Evolutionary conservation across 1,139 yeast genomes (phyloP).

Genomic region (Starmera stellimalicola): DNA sequence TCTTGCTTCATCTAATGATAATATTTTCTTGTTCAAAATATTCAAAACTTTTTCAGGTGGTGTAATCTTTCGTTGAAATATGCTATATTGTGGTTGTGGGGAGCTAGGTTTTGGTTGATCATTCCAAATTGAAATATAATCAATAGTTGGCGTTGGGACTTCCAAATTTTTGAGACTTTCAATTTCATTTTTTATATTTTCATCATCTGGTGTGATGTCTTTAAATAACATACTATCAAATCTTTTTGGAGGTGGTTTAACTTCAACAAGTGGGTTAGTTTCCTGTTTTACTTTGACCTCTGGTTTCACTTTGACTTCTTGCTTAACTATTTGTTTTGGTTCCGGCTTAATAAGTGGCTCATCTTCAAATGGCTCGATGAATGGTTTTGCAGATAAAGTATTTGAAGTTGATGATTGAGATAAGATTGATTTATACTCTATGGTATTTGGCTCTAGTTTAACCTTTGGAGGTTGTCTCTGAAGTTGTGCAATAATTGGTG

Average conservation of each 20-base stretch:
- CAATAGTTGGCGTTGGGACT: conserved; percentile 12
- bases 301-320: neutral
- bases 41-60: conserved; percentile 16
- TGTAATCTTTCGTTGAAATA: conserved; percentile 7
- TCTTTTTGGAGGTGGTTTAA: conserved; percentile 9
- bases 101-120: conserved; percentile 13
- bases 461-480: neutral
- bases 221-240: conserved; percentile 15
- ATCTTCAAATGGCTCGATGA: conserved; percentile 4
- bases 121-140: conserved; percentile 19
- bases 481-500: neutral
- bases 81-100: conserved; percentile 16
- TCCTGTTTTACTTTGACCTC: neutral
- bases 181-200: neutral
- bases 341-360: conserved; percentile 34
- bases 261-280: neutral
- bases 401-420: neutral
- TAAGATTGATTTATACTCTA: neutral
- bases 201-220: conserved; percentile 7
- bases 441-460: neutral
- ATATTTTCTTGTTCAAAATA: conserved; percentile 8
- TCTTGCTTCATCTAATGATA: conserved; percentile 6
- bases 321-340: neutral
- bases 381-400: neutral
- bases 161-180: neutral